Evolutionary conservation across 495 filamentous ascomycete species (phyloP), one percentile per base, ranked within the genome.

Genomic region (Annulohypoxylon nitens): DNA sequence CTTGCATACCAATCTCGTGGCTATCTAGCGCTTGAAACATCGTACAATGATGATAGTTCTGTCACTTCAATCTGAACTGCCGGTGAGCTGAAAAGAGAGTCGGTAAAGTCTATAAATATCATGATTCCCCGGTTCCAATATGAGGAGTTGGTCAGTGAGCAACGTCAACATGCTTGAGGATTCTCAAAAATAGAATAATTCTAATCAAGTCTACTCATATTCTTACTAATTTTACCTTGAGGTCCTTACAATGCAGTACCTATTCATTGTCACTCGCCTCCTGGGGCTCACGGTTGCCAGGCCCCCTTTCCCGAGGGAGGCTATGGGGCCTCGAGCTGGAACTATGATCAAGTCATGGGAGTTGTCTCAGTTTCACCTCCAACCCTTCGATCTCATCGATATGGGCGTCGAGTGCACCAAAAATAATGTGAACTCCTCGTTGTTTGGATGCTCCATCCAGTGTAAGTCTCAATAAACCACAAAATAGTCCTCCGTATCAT

Each of bases 311-410:
- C 37, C 4, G 23, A 3, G 30, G 34, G 11, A 11, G 2, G 60
- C 0, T 14, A 7, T 25, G 26, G 3, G 0, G n/a, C 8, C 33
- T 33, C n/a, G 43, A 26, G 23, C 37, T 20, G 20, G 34, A 30
- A 34, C 16, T 25, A 11, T 36, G 26, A 16, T 60, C 16, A 6
- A 48, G 33, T 25, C 20, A 2, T 59, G 43, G 45, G 43, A 61
- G 43, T 20, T 68, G 33, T 67, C 77, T 14, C 70, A 75, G 36
- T 75, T 79, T 61, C 37, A 79, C 55, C 76, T 78, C 53, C 23
- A 47, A 20, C 73, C 74, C 39, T 78, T 61, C 54, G 61, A 75
- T 55, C 66, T 79, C 45, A 69, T 71, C 37, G 18, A 76, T 14
- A 70, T 75, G 70, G 61, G 67, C 16, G 47, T 79, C 41, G 69